Evolutionary conservation across 2,329 filamentous ascomycete genomes (phyloP).

Genomic region (Alternaria arbusti): DNA sequence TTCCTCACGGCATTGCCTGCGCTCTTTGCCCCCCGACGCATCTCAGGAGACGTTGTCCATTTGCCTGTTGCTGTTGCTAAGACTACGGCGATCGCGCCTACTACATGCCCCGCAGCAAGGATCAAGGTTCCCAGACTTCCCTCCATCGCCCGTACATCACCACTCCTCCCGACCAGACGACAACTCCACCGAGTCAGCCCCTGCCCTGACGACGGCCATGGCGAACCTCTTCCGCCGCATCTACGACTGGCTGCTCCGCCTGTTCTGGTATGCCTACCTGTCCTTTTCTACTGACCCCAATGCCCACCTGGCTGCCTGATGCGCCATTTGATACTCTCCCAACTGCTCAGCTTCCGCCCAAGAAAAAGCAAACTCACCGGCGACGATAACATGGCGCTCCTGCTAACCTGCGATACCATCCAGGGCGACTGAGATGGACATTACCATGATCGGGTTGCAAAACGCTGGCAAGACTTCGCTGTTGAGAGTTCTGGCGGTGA

Average conservation of each 20-base stretch:
- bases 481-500: constrained; percentile 91
- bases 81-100: constrained; percentile 38
- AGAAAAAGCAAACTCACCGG: constrained; percentile 25
- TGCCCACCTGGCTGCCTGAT: constrained; percentile 31
- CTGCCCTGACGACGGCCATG: constrained; percentile 61
- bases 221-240: constrained; percentile 89
- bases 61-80: constrained; percentile 32
- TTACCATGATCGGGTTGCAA: constrained; percentile 97
- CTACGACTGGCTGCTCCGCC: constrained; percentile 97
- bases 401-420: constrained; percentile 29
- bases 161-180: constrained; percentile 29
- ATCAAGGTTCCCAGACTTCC: constrained; percentile 42
- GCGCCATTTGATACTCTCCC: constrained; percentile 35
- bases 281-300: constrained; percentile 12
- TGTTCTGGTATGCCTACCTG: constrained; percentile 80
- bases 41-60: constrained; percentile 21
- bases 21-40: constrained; percentile 30
- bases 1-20: constrained; percentile 16
- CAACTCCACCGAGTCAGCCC: constrained; percentile 45
- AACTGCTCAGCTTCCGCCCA: constrained; percentile 20
- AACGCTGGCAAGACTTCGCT: constrained; percentile 98
- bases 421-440: constrained; percentile 99
- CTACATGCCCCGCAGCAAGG: constrained; percentile 45
- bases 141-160: constrained; percentile 37
- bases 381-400: constrained; percentile 16